Evolutionary conservation across 176 grass and related monocot genomes (phyloP), one percentile per base, ranked within the genome.

Genomic region (Musa schizocarpa): DNA sequence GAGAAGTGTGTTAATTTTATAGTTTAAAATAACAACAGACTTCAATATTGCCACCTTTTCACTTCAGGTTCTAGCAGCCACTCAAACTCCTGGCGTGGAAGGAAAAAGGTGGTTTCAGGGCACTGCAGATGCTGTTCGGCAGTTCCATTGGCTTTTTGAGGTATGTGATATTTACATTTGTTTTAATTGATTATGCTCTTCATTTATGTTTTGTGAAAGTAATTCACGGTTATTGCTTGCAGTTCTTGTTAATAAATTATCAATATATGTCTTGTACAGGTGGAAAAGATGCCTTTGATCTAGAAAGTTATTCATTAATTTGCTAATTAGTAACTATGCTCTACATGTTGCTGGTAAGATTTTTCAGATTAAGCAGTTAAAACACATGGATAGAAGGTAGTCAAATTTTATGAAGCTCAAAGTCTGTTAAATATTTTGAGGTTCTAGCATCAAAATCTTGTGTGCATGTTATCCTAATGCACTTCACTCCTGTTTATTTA

Each of bases 31-130:
- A 49, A 69, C 16, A 69, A n/a, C 8, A 68, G 1, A 20, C 0
- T 70, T n/a, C 34, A 70, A 70, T 24, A 9, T 22, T 74, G 13
- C 13, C 23, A 56, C 16, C 17, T 83, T 55, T 82, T 64, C 65
- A 71, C 21, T 80, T 80, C 83, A 93, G 94, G 88, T 93, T 8
- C 82, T 97, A 43, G 94, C 94, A 54, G 94, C 94, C 11, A 97
- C 90, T 25, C 93, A 97, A 74, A 97, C 75, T 57, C 82, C 90
- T 76, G 94, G 88, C 9, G 67, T 74, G 72, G 81, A 84, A 69
- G 94, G 94, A 52, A 83, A 90, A 69, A 90, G 59, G 79, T 97
- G 94, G 94, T 97, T 97, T 85, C 88, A 89, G 71, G 90, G 90
- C 75, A 97, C 88, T 2, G 86, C 90, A 34, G 94, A 93, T 63